Evolutionary conservation across 23 red algal species (phyloP).

Genomic region (Gracilaria caudata): DNA sequence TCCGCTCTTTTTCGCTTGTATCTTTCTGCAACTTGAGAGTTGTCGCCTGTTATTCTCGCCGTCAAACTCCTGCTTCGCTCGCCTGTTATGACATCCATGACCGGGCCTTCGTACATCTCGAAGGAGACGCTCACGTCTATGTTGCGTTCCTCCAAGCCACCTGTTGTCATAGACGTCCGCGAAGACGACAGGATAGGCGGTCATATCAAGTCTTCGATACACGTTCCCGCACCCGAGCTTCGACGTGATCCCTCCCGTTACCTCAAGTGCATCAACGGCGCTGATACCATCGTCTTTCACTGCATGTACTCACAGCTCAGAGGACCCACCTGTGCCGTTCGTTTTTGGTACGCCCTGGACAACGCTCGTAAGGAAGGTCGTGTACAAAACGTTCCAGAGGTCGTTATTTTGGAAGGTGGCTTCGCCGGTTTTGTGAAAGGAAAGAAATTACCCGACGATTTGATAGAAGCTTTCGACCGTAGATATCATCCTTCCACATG

Average conservation of each 20-base stretch:
- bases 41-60: not conserved
- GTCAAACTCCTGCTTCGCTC: not conserved
- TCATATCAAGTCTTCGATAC: slow-evolving; percentile 58
- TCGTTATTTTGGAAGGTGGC: slow-evolving; percentile 43
- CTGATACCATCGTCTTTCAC: slow-evolving; percentile 55
- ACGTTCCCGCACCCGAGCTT: slow-evolving; percentile 41
- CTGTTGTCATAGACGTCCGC: slow-evolving; percentile 63
- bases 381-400: slow-evolving; percentile 10
- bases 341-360: slow-evolving; percentile 37
- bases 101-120: slow-evolving; percentile 13
- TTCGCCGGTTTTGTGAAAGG: slow-evolving; percentile 27
- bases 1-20: too few relatives aligned
- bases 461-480: slow-evolving; percentile 27
- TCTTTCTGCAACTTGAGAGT: too few relatives aligned
- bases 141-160: slow-evolving; percentile 26
- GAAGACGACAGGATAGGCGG: slow-evolving; percentile 54
- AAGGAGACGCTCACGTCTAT: not conserved
- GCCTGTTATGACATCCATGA: not conserved
- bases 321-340: slow-evolving; percentile 42
- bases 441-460: not conserved
- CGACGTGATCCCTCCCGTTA: slow-evolving; percentile 24
- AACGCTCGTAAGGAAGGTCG: not conserved
- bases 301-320: slow-evolving; percentile 59
- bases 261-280: slow-evolving; percentile 9
- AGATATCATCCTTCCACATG: slow-evolving; percentile 15